Conservation (phyloP, 2,329 filamentous ascomycete genomes). For the Aspergillus viridinutans region DNA sequence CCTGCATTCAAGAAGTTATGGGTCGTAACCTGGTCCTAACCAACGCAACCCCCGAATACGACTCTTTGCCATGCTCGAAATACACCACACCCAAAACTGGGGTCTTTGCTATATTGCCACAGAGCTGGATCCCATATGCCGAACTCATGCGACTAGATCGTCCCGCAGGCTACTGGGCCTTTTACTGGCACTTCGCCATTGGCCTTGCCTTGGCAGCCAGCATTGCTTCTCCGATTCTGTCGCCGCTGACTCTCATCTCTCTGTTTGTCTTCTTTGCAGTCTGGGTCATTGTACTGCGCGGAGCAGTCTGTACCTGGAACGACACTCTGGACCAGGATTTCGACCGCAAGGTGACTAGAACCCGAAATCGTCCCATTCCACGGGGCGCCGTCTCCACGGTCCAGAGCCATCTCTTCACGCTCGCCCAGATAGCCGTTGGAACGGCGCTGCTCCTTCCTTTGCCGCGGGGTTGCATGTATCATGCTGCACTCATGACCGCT, state of each 20-base stretch:
- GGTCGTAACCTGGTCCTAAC: background rate
- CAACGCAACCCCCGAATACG: background rate
- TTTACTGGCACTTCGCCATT: conserved; percentile 82
- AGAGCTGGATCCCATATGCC: conserved; percentile 8
- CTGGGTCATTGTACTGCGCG: conserved; percentile 79
- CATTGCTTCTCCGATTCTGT: conserved; percentile 49
- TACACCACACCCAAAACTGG: background rate
- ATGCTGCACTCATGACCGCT: background rate
- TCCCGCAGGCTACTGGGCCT: conserved; percentile 75
- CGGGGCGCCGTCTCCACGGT: conserved; percentile 70
- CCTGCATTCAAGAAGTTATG: background rate
- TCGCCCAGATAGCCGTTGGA: conserved; percentile 49
- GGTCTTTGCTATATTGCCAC: background rate
- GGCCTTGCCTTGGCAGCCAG: conserved; percentile 72
- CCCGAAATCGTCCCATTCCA: conserved; percentile 73
- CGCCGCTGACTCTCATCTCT: conserved; percentile 48
- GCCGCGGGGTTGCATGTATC: background rate
- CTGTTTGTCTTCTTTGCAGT: conserved; percentile 63
- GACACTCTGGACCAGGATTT: conserved; percentile 87
- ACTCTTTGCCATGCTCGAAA: background rate
- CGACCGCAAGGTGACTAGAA: conserved; percentile 73
- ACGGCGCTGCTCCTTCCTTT: background rate
- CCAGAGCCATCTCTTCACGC: conserved; percentile 69
- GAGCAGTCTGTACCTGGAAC: conserved; percentile 84
- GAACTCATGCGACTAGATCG: conserved; percentile 68